Evolutionary conservation across 129 eudicot genomes (phyloP).

Genomic region (Helianthus annuus): HanXRQr2.0-SUNRISE NC_035437.2:107134314-107134813

Average conservation of each 20-base stretch:
- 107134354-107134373: slow-evolving; percentile 98
- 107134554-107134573: slow-evolving; percentile 8
- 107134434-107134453: slow-evolving; percentile 65
- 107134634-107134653: not conserved
- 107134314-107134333: slow-evolving; percentile 70
- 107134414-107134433: slow-evolving; percentile 70
- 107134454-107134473: slow-evolving; percentile 65
- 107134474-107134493: slow-evolving; percentile 84
- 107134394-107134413: slow-evolving; percentile 74
- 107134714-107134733: no score
- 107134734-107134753: no score
- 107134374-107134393: slow-evolving; percentile 79
- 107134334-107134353: slow-evolving; percentile 79
- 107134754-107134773: no score
- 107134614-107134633: not conserved
- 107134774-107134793: no score
- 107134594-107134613: not conserved
- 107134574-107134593: slow-evolving; percentile 31
- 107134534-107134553: slow-evolving; percentile 88
- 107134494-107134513: slow-evolving; percentile 98
- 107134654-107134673: not conserved
- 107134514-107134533: slow-evolving; percentile 97
- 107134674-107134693: no score
- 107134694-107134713: no score
- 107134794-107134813: no score